Conservation (phyloP, 208 protist species). For the Leishmania tropica region DNA sequence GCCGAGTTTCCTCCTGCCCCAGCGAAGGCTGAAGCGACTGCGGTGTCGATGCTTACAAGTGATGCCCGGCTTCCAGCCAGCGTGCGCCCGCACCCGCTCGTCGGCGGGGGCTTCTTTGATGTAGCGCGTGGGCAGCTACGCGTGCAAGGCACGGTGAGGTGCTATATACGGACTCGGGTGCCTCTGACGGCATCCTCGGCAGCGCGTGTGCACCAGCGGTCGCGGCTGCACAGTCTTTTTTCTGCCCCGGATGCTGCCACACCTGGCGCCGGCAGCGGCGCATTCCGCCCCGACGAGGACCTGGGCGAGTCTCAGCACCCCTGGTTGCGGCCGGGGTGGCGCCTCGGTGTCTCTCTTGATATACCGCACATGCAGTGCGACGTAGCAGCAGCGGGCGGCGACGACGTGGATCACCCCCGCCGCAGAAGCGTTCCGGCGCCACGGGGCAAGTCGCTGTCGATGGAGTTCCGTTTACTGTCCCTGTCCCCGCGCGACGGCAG, state of each 20-base stretch:
- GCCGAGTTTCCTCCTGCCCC: neutral
- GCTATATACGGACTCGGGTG: conserved; percentile 16
- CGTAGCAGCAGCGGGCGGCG: neutral
- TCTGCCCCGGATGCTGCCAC: neutral
- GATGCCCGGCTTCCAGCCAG: conserved; percentile 8
- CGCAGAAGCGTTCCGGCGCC: neutral
- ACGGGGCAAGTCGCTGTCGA: conserved; percentile 13
- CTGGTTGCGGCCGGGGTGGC: conserved; percentile 32
- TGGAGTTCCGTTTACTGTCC: conserved; percentile 47
- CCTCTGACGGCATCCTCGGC: conserved; percentile 25
- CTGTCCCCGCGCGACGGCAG: conserved; percentile 37
- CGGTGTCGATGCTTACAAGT: neutral
- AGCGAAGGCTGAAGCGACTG: neutral
- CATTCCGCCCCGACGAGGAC: neutral
- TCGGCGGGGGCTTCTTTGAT: conserved; percentile 42
- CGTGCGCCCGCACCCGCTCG: conserved; percentile 29
- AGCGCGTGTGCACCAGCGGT: conserved; percentile 15
- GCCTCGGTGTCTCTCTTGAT: conserved; percentile 34
- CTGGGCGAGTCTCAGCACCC: conserved; percentile 19
- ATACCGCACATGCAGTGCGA: conserved; percentile 23
- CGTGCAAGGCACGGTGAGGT: conserved; percentile 17
- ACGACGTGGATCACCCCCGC: neutral
- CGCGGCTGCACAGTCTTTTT: conserved; percentile 24
- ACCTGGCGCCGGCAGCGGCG: no score
- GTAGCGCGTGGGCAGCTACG: conserved; percentile 26